These are phyloP conservation scores for Eimeria praecox DNA, from an alignment of 169 alveolate species.

Conservation along the genomic window DNA sequence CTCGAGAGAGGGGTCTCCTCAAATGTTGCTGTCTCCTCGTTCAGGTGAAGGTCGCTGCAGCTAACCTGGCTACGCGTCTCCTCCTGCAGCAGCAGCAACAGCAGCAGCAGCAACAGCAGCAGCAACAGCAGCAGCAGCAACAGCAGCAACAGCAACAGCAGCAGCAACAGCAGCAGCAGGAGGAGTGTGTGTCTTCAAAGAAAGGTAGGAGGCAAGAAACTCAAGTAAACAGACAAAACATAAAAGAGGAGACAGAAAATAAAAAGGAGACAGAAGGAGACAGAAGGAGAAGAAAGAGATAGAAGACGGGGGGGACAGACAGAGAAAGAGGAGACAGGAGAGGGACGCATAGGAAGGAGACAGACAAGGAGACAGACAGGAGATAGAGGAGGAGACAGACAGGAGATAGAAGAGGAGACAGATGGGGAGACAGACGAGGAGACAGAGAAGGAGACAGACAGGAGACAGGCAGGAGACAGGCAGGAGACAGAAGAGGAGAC, in stretches of 20 bases:
- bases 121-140: neutral
- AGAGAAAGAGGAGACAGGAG: too few species aligned
- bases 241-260: too few species aligned
- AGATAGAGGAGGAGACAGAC: too few species aligned
- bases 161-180: neutral
- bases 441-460: neutral
- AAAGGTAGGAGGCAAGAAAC: neutral
- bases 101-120: constrained; percentile 38
- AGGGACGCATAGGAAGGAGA: neutral
- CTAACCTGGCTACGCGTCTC: constrained; percentile 6
- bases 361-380: neutral
- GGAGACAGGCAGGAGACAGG: neutral
- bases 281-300: too few species aligned
- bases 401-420: neutral
- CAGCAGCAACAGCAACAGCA: neutral
- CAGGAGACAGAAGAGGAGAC: neutral
- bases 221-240: neutral
- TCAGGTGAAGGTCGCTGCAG: neutral
- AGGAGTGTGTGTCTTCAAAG: neutral
- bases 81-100: constrained; percentile 53
- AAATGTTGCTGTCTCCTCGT: neutral
- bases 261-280: too few species aligned
- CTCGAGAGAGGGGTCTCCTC: constrained; percentile 17
- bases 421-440: neutral
- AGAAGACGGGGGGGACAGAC: too few species aligned